A percentile compares a stretch with the other conserved stretches of the same genome.
These are phyloP conservation scores for Austroboletus rostrupii DNA, from an alignment of 1,284 basidiomycete species.

Conservation along the genomic window DNA sequence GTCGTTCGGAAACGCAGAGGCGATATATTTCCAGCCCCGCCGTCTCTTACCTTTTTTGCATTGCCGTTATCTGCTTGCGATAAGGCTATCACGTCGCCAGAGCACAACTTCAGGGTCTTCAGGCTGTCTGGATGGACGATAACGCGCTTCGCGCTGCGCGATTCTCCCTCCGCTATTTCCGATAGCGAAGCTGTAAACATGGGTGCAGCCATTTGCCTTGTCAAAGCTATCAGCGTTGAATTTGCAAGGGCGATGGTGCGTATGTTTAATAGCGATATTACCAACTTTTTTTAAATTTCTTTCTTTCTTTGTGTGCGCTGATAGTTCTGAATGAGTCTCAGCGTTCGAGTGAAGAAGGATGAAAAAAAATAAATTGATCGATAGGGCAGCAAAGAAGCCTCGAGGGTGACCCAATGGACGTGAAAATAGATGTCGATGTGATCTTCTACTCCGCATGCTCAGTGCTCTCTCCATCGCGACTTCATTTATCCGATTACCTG, in stretches of 20 bases:
- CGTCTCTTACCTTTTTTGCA: conserved; percentile 34
- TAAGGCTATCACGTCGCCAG: conserved; percentile 69
- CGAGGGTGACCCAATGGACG: conserved; percentile 7
- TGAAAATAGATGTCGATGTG: conserved; percentile 7
- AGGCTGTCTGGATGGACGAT: conserved; percentile 63
- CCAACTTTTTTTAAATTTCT: background rate
- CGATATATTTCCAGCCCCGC: conserved; percentile 12
- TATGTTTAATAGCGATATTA: background rate
- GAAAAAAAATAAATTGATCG: background rate
- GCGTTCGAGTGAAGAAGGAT: too few species aligned
- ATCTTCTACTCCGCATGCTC: conserved; percentile 8
- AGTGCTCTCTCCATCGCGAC: background rate
- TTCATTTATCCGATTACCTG: background rate
- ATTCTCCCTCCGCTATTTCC: conserved; percentile 36
- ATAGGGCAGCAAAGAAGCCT: conserved; percentile 6
- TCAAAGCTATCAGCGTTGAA: background rate
- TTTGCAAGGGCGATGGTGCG: background rate
- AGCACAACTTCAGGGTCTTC: conserved; percentile 58
- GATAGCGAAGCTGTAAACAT: conserved; percentile 43
- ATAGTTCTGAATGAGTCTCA: too few species aligned
- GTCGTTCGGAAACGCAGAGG: conserved; percentile 9
- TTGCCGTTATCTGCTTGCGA: conserved; percentile 35
- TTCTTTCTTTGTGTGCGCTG: background rate
- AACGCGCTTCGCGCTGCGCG: conserved; percentile 60
- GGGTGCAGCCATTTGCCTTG: conserved; percentile 33